Percentiles rank a stretch among this genome's conserved stretches.
These are phyloP conservation scores for Alternaria burnsii DNA, from an alignment of 2,329 filamentous ascomycete species.

Conservation along the genomic window DNA sequence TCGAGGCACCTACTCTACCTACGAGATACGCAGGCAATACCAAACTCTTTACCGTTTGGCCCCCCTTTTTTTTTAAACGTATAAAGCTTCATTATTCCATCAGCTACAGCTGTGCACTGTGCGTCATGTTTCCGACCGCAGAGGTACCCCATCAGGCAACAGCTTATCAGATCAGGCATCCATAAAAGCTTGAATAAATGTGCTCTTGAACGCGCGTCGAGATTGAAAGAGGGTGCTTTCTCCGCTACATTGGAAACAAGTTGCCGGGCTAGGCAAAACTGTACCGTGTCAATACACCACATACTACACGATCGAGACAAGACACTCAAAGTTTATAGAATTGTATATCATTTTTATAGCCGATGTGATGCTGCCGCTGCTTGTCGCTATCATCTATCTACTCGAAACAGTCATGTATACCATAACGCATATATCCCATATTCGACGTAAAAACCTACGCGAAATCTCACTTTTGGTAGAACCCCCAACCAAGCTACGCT, in stretches of 20 bases:
- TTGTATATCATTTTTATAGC: background rate
- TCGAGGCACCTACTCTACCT: conserved; percentile 7
- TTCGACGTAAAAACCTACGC: conserved; percentile 1
- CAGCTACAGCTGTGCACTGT: background rate
- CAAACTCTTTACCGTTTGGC: conserved; percentile 13
- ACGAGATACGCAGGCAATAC: conserved; percentile 14
- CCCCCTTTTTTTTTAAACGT: background rate
- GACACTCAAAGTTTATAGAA: background rate
- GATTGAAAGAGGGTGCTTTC: background rate
- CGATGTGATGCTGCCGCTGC: background rate
- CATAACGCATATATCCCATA: conserved; percentile 9
- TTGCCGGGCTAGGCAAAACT: background rate
- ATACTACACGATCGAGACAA: background rate
- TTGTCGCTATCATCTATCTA: conserved; percentile 1
- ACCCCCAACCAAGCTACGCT: conserved; percentile 19
- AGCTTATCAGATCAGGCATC: background rate
- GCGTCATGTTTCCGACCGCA: background rate
- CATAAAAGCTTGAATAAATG: background rate
- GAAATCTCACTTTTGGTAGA: conserved; percentile 14
- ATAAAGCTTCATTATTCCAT: background rate
- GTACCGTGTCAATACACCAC: too few relatives aligned
- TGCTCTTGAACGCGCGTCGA: background rate
- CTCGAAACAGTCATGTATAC: conserved; percentile 4
- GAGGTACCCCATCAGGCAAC: background rate
- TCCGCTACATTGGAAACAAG: background rate